Conservation (phyloP, 2,329 filamentous ascomycete species). For the Pyricularia sp. region DNA sequence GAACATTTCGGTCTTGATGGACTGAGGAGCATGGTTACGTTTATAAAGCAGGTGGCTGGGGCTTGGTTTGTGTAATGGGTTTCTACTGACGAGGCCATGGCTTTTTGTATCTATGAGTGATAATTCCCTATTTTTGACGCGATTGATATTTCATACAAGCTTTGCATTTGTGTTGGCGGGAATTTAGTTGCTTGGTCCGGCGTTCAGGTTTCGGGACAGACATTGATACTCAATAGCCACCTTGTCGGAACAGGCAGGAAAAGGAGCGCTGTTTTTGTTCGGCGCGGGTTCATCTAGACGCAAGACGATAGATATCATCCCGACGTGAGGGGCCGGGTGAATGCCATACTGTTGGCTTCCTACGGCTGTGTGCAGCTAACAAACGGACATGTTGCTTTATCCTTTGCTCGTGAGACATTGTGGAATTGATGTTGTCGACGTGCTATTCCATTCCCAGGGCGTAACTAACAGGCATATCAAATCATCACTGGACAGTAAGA, state of each 20-base stretch:
- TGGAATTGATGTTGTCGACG: not conserved
- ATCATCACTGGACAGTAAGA: no score
- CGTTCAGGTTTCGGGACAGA: not conserved
- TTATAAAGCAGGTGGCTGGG: not conserved
- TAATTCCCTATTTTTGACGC: not conserved
- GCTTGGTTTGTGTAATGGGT: no score
- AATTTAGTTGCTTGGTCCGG: not conserved
- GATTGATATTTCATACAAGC: not conserved
- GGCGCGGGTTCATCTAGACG: not conserved
- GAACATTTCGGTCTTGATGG: conserved; percentile 30
- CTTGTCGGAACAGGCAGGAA: not conserved
- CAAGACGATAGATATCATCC: not conserved
- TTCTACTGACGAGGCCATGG: no score
- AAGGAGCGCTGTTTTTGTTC: not conserved
- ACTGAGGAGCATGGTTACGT: not conserved
- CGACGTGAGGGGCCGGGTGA: not conserved
- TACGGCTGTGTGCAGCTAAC: not conserved
- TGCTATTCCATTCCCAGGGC: no score
- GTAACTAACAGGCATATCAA: not conserved
- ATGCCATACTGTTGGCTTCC: not conserved
- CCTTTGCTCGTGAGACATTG: no score
- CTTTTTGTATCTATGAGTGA: not conserved
- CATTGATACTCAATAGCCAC: not conserved
- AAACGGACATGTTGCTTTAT: not conserved
- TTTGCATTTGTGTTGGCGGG: not conserved